These are phyloP conservation scores for Fusarium piperis DNA, from an alignment of 2,329 filamentous ascomycete genomes.

Conservation along the genomic window DNA sequence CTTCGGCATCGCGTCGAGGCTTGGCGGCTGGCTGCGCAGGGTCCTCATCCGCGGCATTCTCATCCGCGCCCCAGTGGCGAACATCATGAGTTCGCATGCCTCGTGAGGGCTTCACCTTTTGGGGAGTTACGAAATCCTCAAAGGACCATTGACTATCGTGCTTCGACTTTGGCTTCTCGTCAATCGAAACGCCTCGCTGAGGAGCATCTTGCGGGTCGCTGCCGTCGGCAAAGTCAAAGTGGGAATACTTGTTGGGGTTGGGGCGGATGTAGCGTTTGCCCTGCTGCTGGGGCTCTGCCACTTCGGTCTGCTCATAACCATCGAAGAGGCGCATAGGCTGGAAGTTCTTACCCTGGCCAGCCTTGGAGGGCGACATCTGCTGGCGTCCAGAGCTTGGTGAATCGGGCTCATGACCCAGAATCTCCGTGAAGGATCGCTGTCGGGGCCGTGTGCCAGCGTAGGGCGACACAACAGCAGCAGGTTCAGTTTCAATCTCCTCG, in stretches of 20 bases:
- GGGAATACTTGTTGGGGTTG: slow-evolving; percentile 81
- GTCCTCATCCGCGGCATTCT: slow-evolving; percentile 61
- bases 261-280: slow-evolving; percentile 66
- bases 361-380: slow-evolving; percentile 61
- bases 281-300: slow-evolving; percentile 54
- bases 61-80: slow-evolving; percentile 82
- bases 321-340: slow-evolving; percentile 72
- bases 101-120: slow-evolving; percentile 73
- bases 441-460: slow-evolving; percentile 68
- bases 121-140: slow-evolving; percentile 85
- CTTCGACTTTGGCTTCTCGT: slow-evolving; percentile 64
- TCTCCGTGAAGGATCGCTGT: slow-evolving; percentile 78
- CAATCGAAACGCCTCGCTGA: slow-evolving; percentile 51
- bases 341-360: slow-evolving; percentile 68
- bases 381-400: slow-evolving; percentile 58
- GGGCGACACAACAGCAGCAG: slow-evolving; percentile 64
- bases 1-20: slow-evolving; percentile 80
- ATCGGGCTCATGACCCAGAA: slow-evolving; percentile 68
- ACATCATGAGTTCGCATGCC: slow-evolving; percentile 71
- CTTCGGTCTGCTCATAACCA: slow-evolving; percentile 56
- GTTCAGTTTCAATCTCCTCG: slow-evolving; percentile 65
- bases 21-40: slow-evolving; percentile 69
- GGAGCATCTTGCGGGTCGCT: slow-evolving; percentile 61
- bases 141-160: slow-evolving; percentile 86
- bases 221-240: slow-evolving; percentile 84